These are phyloP conservation scores for Astrephomene gubernaculifera DNA, from an alignment of 139 green algal species.

Conservation along the genomic window DNA sequence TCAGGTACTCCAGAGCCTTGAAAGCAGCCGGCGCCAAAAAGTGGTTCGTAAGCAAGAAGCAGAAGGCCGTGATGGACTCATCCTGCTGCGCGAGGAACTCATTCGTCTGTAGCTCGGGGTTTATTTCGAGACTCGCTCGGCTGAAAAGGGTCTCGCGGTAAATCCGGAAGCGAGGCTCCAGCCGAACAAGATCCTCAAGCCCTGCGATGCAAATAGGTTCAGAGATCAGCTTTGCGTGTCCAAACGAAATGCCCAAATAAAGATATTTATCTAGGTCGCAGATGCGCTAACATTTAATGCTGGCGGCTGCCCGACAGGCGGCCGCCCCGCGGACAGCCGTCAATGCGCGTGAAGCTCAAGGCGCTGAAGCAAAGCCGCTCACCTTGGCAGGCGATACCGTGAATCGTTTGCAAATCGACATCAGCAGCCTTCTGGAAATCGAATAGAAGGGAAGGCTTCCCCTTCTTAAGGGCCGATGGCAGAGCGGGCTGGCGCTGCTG, in stretches of 20 bases:
- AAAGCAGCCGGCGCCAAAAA: conserved; percentile 79
- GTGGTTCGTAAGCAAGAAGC: conserved; percentile 79
- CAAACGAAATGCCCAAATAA: too few species aligned
- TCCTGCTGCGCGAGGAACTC: conserved; percentile 70
- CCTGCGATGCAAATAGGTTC: conserved; percentile 65
- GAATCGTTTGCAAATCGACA: conserved; percentile 69
- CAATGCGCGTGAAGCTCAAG: too few species aligned
- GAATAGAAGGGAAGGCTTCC: conserved; percentile 67
- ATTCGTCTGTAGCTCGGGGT: conserved; percentile 73
- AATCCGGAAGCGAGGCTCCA: conserved; percentile 76
- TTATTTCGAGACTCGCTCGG: conserved; percentile 47
- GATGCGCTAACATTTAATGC: too few species aligned
- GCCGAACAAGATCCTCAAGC: conserved; percentile 74
- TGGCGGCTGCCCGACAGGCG: too few species aligned
- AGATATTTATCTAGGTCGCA: too few species aligned
- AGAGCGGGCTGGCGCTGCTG: conserved; percentile 15
- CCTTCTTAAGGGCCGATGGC: conserved; percentile 9
- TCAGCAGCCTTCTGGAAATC: conserved; percentile 70
- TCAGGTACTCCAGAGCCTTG: conserved; percentile 90
- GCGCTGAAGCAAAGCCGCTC: not conserved
- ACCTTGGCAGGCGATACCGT: conserved; percentile 62
- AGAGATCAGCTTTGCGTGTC: too few species aligned
- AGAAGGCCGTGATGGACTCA: conserved; percentile 70
- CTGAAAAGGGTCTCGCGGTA: conserved; percentile 84
- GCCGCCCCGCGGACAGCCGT: too few species aligned